A percentile compares a stretch with the other conserved stretches of the same genome.
phyloP scores from a whole-genome alignment of 164 flowering plant species.

The Umbellularia californica region DNA sequence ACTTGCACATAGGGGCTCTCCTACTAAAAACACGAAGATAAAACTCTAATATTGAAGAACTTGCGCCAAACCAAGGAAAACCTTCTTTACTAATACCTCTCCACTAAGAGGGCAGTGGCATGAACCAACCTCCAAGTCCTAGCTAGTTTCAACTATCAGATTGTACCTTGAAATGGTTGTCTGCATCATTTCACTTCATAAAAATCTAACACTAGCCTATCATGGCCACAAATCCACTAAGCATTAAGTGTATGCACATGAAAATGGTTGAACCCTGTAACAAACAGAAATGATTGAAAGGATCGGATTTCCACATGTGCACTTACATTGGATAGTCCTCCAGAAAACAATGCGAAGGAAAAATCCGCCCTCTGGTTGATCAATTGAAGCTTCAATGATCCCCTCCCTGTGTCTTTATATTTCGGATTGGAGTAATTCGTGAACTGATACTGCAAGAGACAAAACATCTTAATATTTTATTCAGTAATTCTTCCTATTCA shows the following conservation, averaged over 20 bases:
- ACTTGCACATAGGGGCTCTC: no score
- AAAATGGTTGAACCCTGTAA: not conserved
- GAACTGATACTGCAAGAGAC: slow-evolving; percentile 47
- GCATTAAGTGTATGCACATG: not conserved
- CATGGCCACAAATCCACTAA: not conserved
- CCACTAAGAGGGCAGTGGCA: not conserved
- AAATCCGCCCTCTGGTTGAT: slow-evolving; percentile 74
- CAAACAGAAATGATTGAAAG: not conserved
- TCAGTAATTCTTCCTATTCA: not conserved
- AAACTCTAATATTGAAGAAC: no score
- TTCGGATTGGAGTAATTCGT: slow-evolving; percentile 47
- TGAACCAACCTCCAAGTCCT: not conserved
- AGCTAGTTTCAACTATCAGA: no score
- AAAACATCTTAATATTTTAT: slow-evolving; percentile 1
- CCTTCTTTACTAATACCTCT: not conserved
- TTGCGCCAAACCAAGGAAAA: no score
- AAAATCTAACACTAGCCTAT: not conserved
- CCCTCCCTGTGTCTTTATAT: slow-evolving; percentile 46
- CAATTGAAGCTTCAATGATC: slow-evolving; percentile 45
- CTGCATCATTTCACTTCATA: not conserved
- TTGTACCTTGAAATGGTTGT: no score
- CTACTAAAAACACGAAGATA: no score
- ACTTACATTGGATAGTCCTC: slow-evolving; percentile 47
- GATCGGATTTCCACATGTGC: not conserved
- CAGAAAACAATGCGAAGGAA: slow-evolving; percentile 62